Base-by-base conservation (phyloP, 148 eudicot species). In the Vaccinium corymbosum region DNA sequence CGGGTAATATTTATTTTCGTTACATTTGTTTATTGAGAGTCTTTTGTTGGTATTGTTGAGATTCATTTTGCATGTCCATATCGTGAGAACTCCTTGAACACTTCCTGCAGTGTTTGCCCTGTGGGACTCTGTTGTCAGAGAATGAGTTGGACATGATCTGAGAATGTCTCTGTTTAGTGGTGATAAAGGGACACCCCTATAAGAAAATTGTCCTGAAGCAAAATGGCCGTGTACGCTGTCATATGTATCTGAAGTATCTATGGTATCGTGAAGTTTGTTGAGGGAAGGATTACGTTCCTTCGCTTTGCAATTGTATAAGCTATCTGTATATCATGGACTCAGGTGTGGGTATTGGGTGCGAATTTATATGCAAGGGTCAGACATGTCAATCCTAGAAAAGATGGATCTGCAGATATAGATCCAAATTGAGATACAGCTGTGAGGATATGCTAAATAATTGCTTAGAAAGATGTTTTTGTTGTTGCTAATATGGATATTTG, bases 121-220 rank as follows among this genome's bases (percentile, higher is more conserved):
- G 27, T 56, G 42, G 49, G 62, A 19, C 2, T 80, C 46, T 70
- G 12, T 66, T 12, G n/a, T 61, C 7, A 10, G 75, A 71, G 42
- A 11, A 71, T 59, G 35, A 66, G 72, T 20, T 5, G 61, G 71
- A 17, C 53, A 56, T 55, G 66, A 75, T 74, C 51, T 74, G 82
- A 53, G 35, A 55, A 29, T 56, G 81, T 56, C 81, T 79, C 81
- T 62, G 70, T 62, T 62, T 62, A 22, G 25, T 62, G 14, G 29
- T 62, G 27, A n/a, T 62, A 22, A 62, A 62, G 70, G 22, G 27
- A 62, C 29, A 8, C 29, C 29, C 10, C 13, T 22, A 7, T 62
- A 9, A 9, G 70, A 62, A n/a, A n/a, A 22, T n/a, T 0, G 70
- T 27, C 70, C 70, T 22, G 27, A 62, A 62, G 70, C 29, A 62